A percentile compares a stretch with the other conserved stretches of the same genome.
Evolutionary conservation across 2,329 filamentous ascomycete genomes (phyloP).

Genomic region (Aphanoascus verrucosus): DNA sequence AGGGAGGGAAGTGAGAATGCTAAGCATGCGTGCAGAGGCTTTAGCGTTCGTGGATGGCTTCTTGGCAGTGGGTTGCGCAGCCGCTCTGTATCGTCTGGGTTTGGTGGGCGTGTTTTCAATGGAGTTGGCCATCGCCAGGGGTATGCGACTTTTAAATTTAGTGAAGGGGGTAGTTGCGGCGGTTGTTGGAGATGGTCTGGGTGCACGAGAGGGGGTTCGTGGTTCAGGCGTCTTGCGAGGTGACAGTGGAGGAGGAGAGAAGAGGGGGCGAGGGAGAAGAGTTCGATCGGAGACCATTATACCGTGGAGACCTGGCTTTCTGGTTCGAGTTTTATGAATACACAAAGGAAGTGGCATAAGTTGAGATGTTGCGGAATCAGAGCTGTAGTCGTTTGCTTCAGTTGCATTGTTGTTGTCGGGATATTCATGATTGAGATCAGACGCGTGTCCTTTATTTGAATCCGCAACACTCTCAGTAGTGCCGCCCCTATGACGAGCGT

Average conservation of each 20-base stretch:
- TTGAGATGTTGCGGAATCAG: background rate
- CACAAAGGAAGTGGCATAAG: conserved; percentile 23
- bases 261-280: conserved; percentile 3
- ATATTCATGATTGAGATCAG: background rate
- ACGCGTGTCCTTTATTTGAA: background rate
- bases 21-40: conserved; percentile 22
- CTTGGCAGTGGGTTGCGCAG: background rate
- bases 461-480: background rate
- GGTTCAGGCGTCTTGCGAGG: background rate
- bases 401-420: conserved; percentile 2
- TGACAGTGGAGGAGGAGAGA: conserved; percentile 6
- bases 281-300: conserved; percentile 7
- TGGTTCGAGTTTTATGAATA: conserved; percentile 19
- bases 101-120: background rate
- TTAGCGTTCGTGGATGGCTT: conserved; percentile 19
- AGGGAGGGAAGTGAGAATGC: conserved; percentile 21
- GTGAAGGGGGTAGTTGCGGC: background rate
- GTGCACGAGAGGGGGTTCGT: background rate
- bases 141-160: background rate
- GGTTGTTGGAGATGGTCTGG: background rate
- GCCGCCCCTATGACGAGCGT: background rate
- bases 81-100: no score
- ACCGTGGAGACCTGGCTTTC: background rate
- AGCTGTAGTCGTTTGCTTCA: background rate
- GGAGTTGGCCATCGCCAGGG: conserved; percentile 2